A percentile compares a stretch with the other conserved stretches of the same genome.
Conservation (phyloP, 495 filamentous ascomycete species). For the Penicillium coffeae region DNA sequence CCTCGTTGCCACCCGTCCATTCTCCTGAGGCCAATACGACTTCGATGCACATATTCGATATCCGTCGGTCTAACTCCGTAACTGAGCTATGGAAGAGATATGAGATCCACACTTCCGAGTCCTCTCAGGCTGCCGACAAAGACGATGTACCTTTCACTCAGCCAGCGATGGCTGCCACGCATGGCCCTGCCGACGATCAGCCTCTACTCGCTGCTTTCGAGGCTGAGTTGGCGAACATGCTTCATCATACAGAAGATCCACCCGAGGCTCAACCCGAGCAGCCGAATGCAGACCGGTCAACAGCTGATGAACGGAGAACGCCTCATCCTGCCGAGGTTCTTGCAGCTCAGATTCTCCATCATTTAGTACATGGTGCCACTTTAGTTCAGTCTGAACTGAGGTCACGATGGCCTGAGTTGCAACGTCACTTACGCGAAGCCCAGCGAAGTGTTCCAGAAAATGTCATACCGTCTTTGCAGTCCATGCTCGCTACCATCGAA, state of each 20-base stretch:
- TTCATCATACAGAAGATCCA: constrained; percentile 24
- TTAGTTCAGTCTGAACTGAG: constrained; percentile 35
- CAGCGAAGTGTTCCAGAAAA: constrained; percentile 40
- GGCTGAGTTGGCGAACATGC: constrained; percentile 46
- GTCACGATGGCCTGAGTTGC: constrained; percentile 37
- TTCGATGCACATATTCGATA: constrained; percentile 47
- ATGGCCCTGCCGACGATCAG: constrained; percentile 14
- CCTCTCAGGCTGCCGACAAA: constrained; percentile 1
- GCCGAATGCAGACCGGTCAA: constrained; percentile 10
- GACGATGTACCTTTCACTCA: background rate
- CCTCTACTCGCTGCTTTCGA: constrained; percentile 50
- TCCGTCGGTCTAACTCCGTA: constrained; percentile 43
- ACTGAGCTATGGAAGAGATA: constrained; percentile 40
- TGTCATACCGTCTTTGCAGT: constrained; percentile 36
- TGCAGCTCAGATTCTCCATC: constrained; percentile 27
- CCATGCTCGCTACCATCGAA: constrained; percentile 40
- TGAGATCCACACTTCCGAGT: constrained; percentile 10
- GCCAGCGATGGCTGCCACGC: background rate
- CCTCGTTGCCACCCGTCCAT: constrained; percentile 6
- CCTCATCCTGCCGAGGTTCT: constrained; percentile 28
- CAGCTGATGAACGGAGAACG: constrained; percentile 10
- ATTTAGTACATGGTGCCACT: constrained; percentile 33
- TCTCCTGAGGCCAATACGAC: constrained; percentile 10
- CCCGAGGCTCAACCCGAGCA: constrained; percentile 14
- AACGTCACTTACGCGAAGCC: constrained; percentile 36